A percentile compares a stretch with the other conserved stretches of the same genome.
phyloP scores from a whole-genome alignment of 164 flowering plant genomes.

The Malania oleifera region DNA sequence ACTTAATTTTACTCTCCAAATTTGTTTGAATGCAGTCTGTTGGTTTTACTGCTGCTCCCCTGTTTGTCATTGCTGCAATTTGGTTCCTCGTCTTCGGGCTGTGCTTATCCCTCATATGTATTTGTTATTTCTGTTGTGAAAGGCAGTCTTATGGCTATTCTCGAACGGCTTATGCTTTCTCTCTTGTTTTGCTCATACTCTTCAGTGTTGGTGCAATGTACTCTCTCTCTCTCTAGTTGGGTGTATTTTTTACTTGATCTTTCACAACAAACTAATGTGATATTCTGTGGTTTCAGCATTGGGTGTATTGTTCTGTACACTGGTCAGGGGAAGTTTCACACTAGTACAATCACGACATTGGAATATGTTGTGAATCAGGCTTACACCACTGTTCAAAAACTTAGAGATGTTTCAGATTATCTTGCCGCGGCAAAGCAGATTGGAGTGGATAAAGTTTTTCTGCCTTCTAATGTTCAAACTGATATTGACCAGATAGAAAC shows the following conservation, averaged over 20 bases:
- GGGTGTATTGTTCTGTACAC: conserved; percentile 38
- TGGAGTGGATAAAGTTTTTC: conserved; percentile 31
- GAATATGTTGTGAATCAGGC: conserved; percentile 37
- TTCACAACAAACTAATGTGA: not conserved
- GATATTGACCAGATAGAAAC: conserved; percentile 32
- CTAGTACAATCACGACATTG: conserved; percentile 27
- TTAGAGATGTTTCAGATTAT: conserved; percentile 25
- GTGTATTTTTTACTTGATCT: not conserved
- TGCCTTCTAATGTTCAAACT: conserved; percentile 36
- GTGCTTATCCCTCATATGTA: conserved; percentile 16
- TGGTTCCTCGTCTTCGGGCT: conserved; percentile 39
- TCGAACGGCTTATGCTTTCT: conserved; percentile 24
- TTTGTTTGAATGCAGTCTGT: conserved; percentile 34
- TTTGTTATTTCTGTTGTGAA: conserved; percentile 24
- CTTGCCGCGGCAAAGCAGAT: conserved; percentile 32
- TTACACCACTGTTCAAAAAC: conserved; percentile 23
- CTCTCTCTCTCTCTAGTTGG: conserved; percentile 3
- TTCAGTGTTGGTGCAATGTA: conserved; percentile 34
- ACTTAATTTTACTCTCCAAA: not conserved
- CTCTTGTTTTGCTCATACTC: conserved; percentile 32
- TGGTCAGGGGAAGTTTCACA: conserved; percentile 35
- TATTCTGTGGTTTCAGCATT: conserved; percentile 17
- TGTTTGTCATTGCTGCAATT: conserved; percentile 27
- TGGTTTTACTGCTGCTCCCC: conserved; percentile 37
- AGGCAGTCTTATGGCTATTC: conserved; percentile 30